A percentile compares a stretch with the other conserved stretches of the same genome.
Evolutionary conservation across 805 yeast genomes (phyloP).

Genomic region (Hanseniaspora clermontiae): DNA sequence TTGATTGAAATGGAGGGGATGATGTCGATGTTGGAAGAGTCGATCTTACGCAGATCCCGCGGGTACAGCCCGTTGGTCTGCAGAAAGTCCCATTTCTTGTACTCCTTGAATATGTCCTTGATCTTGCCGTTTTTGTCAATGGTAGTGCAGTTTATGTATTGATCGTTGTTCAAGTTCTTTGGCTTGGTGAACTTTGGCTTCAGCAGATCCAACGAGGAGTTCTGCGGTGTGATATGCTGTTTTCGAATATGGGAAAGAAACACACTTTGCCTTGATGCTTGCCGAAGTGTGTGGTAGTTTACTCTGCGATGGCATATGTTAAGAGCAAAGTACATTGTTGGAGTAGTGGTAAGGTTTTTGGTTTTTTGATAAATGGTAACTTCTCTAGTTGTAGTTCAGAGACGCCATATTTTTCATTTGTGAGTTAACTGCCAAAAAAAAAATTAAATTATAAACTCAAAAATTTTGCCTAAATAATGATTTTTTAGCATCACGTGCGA

Average conservation of each 20-base stretch:
- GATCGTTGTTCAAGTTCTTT: slow-evolving; percentile 24
- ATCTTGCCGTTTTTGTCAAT: slow-evolving; percentile 66
- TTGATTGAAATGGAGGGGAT: slow-evolving; percentile 83
- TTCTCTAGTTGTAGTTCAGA: background rate
- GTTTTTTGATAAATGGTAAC: background rate
- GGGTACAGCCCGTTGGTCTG: slow-evolving; percentile 67
- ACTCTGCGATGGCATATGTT: background rate
- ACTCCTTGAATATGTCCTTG: slow-evolving; percentile 62
- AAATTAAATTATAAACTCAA: no score
- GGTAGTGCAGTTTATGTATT: slow-evolving; percentile 61
- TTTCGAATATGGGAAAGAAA: background rate
- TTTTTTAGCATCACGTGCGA: no score
- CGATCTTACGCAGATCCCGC: slow-evolving; percentile 76
- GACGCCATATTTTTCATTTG: no score
- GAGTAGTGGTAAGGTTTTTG: background rate
- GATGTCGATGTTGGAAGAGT: slow-evolving; percentile 58
- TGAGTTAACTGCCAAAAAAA: no score
- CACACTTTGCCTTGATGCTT: background rate
- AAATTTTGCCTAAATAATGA: no score
- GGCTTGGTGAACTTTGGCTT: slow-evolving; percentile 30
- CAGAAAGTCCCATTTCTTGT: slow-evolving; percentile 64
- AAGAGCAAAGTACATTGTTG: background rate
- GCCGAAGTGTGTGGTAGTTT: background rate
- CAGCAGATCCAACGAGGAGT: slow-evolving; percentile 14
- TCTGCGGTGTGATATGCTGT: background rate